A percentile compares a stretch with the other conserved stretches of the same genome.
Evolutionary conservation across 345 rosid species (phyloP).

Genomic region (Clausena lansium): DNA sequence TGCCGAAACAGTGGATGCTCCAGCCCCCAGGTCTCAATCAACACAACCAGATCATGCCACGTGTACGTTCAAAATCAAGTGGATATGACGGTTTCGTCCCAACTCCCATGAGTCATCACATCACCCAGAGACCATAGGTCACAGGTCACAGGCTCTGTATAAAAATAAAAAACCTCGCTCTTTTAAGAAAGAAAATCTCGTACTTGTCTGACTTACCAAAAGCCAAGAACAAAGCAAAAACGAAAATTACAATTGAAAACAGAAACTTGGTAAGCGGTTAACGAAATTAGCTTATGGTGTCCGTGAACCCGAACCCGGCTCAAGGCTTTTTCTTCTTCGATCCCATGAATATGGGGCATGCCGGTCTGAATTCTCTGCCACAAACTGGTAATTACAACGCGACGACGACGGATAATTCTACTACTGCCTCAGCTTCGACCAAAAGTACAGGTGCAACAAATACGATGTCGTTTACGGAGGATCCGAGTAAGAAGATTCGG

Average conservation of each 20-base stretch:
- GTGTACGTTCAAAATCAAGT: slow-evolving; percentile 25
- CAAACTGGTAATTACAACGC: slow-evolving; percentile 13
- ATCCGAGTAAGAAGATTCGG: slow-evolving; percentile 67
- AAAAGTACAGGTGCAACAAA: slow-evolving; percentile 10
- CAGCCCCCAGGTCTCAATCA: background rate
- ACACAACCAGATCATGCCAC: slow-evolving; percentile 21
- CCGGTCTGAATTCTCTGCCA: slow-evolving; percentile 39
- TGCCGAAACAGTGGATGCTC: background rate
- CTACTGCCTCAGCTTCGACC: slow-evolving; percentile 13
- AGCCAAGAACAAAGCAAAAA: background rate
- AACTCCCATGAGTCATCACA: background rate
- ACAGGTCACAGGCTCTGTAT: too few species aligned
- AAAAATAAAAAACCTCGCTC: too few species aligned
- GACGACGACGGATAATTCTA: slow-evolving; percentile 6
- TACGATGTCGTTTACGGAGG: slow-evolving; percentile 44
- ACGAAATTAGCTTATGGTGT: slow-evolving; percentile 47
- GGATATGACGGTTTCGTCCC: slow-evolving; percentile 16
- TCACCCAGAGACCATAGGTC: too few species aligned
- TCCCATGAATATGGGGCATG: slow-evolving; percentile 51
- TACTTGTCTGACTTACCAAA: background rate
- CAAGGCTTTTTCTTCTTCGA: slow-evolving; percentile 59
- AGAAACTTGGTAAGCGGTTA: background rate
- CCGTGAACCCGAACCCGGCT: slow-evolving; percentile 54
- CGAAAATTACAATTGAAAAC: background rate
- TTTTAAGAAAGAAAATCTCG: background rate